Evolutionary conservation across 768 basidiomycete genomes (phyloP).

Genomic region (Kwoniella sp.): DNA sequence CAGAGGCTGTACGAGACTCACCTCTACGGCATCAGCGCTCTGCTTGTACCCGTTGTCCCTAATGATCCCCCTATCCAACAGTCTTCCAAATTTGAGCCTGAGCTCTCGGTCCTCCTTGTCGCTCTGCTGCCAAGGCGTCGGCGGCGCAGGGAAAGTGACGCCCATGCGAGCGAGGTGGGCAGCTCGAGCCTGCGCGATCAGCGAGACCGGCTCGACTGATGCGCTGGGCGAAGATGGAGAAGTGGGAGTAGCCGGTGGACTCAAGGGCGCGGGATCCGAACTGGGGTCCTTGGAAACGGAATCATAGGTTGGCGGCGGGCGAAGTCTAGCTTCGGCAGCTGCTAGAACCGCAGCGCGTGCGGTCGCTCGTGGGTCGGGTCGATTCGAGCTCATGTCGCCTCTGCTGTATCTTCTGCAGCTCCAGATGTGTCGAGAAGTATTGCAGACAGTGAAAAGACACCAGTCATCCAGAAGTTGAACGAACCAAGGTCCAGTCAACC

Average conservation of each 20-base stretch:
- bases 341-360: conserved; percentile 25
- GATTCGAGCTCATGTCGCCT: too few relatives aligned
- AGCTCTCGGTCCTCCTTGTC: conserved; percentile 36
- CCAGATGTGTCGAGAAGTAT: too few relatives aligned
- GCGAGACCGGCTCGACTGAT: neutral
- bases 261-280: neutral
- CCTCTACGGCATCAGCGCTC: conserved; percentile 36
- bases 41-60: conserved; percentile 41
- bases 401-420: too few relatives aligned
- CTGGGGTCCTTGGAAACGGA: neutral
- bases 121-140: conserved; percentile 5
- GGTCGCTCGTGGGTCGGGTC: too few relatives aligned
- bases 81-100: conserved; percentile 26
- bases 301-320: conserved; percentile 4
- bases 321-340: conserved; percentile 29
- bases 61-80: conserved; percentile 41
- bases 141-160: neutral
- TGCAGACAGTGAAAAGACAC: too few relatives aligned
- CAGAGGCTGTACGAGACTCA: conserved; percentile 9
- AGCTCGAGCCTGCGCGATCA: neutral
- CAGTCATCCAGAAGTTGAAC: too few relatives aligned
- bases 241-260: neutral
- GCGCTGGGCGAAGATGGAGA: neutral
- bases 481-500: too few relatives aligned
- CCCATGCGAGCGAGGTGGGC: neutral